These are phyloP conservation scores for Phallus indusiatus DNA, from an alignment of 768 basidiomycete genomes.

Conservation along the genomic window DNA sequence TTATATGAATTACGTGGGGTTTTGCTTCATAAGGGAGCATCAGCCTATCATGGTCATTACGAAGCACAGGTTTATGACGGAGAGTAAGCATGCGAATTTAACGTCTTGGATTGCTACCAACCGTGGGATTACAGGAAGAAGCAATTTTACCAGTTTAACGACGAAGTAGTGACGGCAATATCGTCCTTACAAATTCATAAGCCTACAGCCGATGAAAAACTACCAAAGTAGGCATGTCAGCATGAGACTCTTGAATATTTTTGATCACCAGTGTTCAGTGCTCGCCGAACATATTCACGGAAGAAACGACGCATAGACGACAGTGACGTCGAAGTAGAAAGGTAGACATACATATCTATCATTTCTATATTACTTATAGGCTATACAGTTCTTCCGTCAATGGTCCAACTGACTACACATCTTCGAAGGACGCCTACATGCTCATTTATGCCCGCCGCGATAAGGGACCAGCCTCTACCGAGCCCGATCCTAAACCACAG, in stretches of 20 bases:
- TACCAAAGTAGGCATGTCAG: background rate
- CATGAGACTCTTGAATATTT: constrained; percentile 8
- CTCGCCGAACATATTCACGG: constrained; percentile 30
- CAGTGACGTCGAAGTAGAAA: constrained; percentile 42
- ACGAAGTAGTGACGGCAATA: constrained; percentile 61
- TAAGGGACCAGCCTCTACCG: constrained; percentile 2
- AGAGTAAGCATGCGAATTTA: constrained; percentile 34
- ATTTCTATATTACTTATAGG: background rate
- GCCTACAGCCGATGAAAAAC: background rate
- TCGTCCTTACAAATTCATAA: constrained; percentile 30
- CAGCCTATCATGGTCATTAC: constrained; percentile 88
- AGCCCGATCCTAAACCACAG: constrained; percentile 37
- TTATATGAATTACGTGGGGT: constrained; percentile 82
- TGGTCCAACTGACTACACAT: constrained; percentile 33
- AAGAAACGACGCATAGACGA: constrained; percentile 49
- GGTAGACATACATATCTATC: background rate
- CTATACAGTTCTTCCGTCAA: constrained; percentile 1
- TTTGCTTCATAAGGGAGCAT: constrained; percentile 81
- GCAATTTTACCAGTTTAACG: constrained; percentile 90
- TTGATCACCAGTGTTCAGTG: constrained; percentile 22
- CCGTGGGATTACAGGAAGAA: constrained; percentile 33
- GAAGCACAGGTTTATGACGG: constrained; percentile 76
- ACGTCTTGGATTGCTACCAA: background rate
- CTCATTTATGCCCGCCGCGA: constrained; percentile 67
- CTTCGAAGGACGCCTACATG: constrained; percentile 92